Conservation (phyloP, 225 moss, liverwort and hornwort genomes). For the Antitrichia curtipendula region DNA sequence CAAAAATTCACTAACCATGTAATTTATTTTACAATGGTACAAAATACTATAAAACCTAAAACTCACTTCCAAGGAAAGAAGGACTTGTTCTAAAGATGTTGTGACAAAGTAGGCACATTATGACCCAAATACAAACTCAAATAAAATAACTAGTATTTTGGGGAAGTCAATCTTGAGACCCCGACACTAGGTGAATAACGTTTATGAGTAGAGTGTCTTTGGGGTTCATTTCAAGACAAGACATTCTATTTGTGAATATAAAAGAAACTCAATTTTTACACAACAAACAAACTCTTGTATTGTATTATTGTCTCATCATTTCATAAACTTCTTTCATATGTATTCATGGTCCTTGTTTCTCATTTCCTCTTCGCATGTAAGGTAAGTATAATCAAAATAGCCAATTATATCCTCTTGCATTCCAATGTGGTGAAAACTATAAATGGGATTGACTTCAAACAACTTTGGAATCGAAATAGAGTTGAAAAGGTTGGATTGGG, state of each 20-base stretch:
- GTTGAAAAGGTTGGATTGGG: background rate
- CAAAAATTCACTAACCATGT: no score
- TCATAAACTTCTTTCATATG: background rate
- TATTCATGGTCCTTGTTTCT: background rate
- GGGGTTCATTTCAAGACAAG: background rate
- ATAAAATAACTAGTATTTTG: fast-evolving
- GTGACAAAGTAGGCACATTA: background rate
- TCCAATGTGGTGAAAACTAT: no score
- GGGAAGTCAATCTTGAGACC: background rate
- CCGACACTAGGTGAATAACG: fast-evolving
- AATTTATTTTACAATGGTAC: no score
- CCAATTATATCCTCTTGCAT: no score
- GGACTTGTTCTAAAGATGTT: background rate
- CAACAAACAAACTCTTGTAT: fast-evolving
- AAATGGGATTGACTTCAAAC: background rate
- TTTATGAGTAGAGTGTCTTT: background rate
- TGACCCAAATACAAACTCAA: fast-evolving
- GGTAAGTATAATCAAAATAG: no score
- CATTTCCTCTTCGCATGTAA: background rate
- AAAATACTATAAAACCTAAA: no score
- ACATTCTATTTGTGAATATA: background rate
- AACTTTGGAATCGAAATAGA: background rate
- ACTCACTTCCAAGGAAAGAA: background rate
- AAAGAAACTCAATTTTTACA: background rate
- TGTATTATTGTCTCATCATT: background rate